phyloP scores from a whole-genome alignment of 2,329 filamentous ascomycete genomes.

The Nothophoma quercina region DNA sequence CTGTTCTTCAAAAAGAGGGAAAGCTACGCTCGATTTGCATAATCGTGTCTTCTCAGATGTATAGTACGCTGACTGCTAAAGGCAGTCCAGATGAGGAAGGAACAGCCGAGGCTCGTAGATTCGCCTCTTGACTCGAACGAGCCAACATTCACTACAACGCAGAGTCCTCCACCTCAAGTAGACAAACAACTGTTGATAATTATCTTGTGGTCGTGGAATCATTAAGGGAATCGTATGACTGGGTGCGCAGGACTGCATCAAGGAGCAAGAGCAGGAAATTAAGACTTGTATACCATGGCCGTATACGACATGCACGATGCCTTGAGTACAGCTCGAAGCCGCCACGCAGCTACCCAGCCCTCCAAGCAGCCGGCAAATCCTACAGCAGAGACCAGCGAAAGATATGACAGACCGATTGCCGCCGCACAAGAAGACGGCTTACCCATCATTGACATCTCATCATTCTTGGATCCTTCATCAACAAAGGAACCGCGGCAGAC shows the following conservation, averaged over 20 bases:
- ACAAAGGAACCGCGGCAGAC: constrained; percentile 25
- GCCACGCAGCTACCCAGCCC: background rate
- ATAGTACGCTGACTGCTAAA: no score
- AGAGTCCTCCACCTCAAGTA: no score
- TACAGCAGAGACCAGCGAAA: constrained; percentile 18
- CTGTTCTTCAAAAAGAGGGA: no score
- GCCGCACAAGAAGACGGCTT: constrained; percentile 34
- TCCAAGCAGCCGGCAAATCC: constrained; percentile 27
- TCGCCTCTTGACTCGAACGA: background rate
- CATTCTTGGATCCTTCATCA: constrained; percentile 41
- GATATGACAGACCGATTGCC: constrained; percentile 24
- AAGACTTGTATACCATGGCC: background rate
- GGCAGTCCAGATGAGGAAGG: background rate
- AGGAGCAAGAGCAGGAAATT: background rate
- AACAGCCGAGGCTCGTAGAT: constrained; percentile 6
- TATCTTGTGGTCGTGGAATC: no score
- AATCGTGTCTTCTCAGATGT: no score
- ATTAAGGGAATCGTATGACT: no score
- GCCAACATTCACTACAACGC: background rate
- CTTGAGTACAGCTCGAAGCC: constrained; percentile 16
- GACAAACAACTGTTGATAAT: no score
- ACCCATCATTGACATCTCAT: constrained; percentile 53
- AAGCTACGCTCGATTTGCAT: no score
- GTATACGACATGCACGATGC: constrained; percentile 27
- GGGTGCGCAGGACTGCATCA: no score